Evolutionary conservation across 106 monocot genomes (phyloP).

Genomic region (Amphibolis antarctica): DNA sequence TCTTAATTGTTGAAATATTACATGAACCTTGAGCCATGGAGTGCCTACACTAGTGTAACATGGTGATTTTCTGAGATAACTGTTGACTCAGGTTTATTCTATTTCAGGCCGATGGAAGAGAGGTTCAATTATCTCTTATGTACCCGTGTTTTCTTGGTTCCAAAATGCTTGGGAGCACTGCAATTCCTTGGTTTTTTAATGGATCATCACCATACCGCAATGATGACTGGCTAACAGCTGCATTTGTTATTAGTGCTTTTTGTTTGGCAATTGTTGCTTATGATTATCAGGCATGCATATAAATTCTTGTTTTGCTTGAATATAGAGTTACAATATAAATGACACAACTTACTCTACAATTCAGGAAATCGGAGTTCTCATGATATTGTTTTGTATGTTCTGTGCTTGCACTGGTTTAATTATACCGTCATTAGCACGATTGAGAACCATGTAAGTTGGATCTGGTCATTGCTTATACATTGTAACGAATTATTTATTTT

Average conservation of each 20-base stretch:
- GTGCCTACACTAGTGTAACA: too few species aligned
- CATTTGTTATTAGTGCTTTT: constrained; percentile 45
- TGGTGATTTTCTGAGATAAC: neutral
- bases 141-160: constrained; percentile 91
- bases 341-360: neutral
- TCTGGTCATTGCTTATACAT: neutral
- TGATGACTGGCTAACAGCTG: constrained; percentile 49
- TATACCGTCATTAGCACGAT: constrained; percentile 69
- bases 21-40: too few species aligned
- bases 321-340: neutral
- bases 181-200: constrained; percentile 53
- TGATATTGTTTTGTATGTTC: constrained; percentile 69
- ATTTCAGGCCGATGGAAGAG: constrained; percentile 83
- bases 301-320: neutral
- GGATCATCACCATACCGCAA: constrained; percentile 25
- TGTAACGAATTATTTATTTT: neutral
- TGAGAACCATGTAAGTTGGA: constrained; percentile 64
- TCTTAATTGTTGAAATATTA: too few species aligned
- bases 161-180: constrained; percentile 85
- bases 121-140: constrained; percentile 47
- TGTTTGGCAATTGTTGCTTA: constrained; percentile 55
- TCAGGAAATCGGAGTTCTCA: constrained; percentile 65
- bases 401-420: constrained; percentile 79
- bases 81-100: constrained; percentile 1
- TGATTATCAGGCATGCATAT: constrained; percentile 84